Base-by-base conservation (phyloP, 768 basidiomycete genomes). In the Boletus sensibilis region DNA sequence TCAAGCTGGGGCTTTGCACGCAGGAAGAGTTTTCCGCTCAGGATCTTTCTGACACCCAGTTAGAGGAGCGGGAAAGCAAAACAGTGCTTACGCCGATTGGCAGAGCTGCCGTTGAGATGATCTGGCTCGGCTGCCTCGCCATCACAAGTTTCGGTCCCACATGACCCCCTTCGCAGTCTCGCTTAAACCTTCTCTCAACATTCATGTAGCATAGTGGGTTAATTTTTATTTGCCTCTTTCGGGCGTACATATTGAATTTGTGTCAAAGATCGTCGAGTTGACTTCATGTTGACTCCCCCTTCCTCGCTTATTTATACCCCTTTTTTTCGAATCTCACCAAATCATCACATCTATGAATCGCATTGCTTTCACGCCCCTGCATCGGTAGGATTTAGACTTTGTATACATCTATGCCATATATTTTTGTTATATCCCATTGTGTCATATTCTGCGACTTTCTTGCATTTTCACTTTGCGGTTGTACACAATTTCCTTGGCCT, bases 1-100 rank as follows among this genome's bases (percentile, higher is more conserved):
- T 84, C 60, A 82, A 85, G 68, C 78, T 95, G 53, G 91, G 90
- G 0, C 73, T 94, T 58, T 86, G 86, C 62, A 64, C 60, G 20
- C 47, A 43, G 25, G 72, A 73, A 67, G 65, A 68, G 7, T 14
- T 53, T 1, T 31, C 63, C 13, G 20, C 31, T 9, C 58, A 62
- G 5, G 50, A 56, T 1, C 45, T 51, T 4, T 37, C n/a, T n/a
- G n/a, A n/a, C n/a, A n/a, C 57, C 18, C 74, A 74, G 34, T 70
- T 75, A 10, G 80, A 80, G 45, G 78, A 72, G 42, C 71, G 72
- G 47, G 79, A 82, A 47, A 69, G 73, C 11, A 75, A 79, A 37
- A 68, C 78, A 34, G 53, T 59, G 14, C 64, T 81, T 46, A 83
- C 77, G 10, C 71, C 79, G 2, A 75, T 82, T 45, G 81, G 81